Evolutionary conservation across 345 rosid genomes (phyloP), one percentile per base, ranked within the genome.

Genomic region (Tarenaya hassleriana): DNA sequence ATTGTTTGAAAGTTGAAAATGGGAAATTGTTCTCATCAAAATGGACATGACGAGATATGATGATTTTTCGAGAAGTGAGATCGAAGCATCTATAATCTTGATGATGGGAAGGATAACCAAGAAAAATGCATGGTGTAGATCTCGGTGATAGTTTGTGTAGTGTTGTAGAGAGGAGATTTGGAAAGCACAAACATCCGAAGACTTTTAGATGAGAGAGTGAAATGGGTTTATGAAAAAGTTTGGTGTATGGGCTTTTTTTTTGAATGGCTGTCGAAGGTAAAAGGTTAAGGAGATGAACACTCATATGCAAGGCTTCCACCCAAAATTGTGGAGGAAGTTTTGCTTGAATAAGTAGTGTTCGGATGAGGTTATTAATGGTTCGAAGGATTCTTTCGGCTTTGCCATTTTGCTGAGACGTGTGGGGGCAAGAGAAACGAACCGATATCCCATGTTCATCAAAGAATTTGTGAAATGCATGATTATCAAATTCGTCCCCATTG

Each of bases 181-280:
- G n/a, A n/a, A n/a, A n/a, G n/a, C n/a, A n/a, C n/a, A n/a, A n/a
- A n/a, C n/a, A n/a, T 0, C 46, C 46, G 17, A 41, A 41, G 0
- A 41, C 20, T 0, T 12, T 12, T 1, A 37, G 12, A 37, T 37
- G 41, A 3, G 31, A 16, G 3, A 37, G 39, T 0, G 0, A 7
- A 0, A 34, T 44, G 0, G 1, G 10, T 3, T 52, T 39, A 0
- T 24, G 7, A 0, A 39, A 38, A 0, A 52, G 46, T 0, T 7
- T 0, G 0, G 14, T 4, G 0, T 3, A 39, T 0, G 34, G 15
- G 0, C 20, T 39, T 39, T 21, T 13, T 0, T 9, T 21, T 0
- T 10, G 0, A 0, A 52, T 24, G 0, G 46, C 19, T 0, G 1
- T 0, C 0, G 57, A 52, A 0, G 20, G 21, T 0, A 14, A 4